Percentiles rank a stretch among this genome's conserved stretches.
Evolutionary conservation across 345 rosid species (phyloP).

Genomic region (Psidium friedrichsthalianum): DNA sequence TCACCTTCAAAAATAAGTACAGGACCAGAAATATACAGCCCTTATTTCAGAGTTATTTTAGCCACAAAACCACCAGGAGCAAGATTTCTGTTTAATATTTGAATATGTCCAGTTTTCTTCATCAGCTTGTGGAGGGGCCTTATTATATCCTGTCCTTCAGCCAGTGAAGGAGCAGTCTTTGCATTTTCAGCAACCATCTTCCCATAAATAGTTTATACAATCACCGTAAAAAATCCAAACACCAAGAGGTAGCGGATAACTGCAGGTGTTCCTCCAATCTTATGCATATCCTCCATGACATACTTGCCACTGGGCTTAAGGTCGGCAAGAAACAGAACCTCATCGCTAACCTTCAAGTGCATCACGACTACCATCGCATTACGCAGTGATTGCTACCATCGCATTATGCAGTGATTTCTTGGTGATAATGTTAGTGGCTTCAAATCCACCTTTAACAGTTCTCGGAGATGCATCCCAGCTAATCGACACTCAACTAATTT

Average conservation of each 20-base stretch:
- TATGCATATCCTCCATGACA: slow-evolving; percentile 96
- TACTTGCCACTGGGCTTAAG: slow-evolving; percentile 96
- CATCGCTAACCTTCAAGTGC: slow-evolving; percentile 85
- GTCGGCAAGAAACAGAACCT: slow-evolving; percentile 89
- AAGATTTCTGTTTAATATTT: slow-evolving; percentile 76
- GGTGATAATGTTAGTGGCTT: slow-evolving; percentile 91
- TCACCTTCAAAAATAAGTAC: slow-evolving; percentile 98
- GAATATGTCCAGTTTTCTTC: slow-evolving; percentile 92
- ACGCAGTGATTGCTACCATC: too few relatives aligned
- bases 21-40: slow-evolving; percentile 88
- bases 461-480: slow-evolving; percentile 82
- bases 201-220: slow-evolving; percentile 83
- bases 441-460: slow-evolving; percentile 77
- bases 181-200: slow-evolving; percentile 85
- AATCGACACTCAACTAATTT: slow-evolving; percentile 87
- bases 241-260: slow-evolving; percentile 60
- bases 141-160: slow-evolving; percentile 74
- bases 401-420: too few relatives aligned
- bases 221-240: slow-evolving; percentile 54
- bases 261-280: slow-evolving; percentile 87
- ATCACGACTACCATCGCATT: slow-evolving; percentile 96
- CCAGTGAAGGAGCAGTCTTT: slow-evolving; percentile 46
- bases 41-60: slow-evolving; percentile 97
- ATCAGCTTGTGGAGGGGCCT: slow-evolving; percentile 74
- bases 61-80: slow-evolving; percentile 99